Base-by-base conservation (phyloP, 108 stramenopile genomes). In the Nitzschia sp. region DNA sequence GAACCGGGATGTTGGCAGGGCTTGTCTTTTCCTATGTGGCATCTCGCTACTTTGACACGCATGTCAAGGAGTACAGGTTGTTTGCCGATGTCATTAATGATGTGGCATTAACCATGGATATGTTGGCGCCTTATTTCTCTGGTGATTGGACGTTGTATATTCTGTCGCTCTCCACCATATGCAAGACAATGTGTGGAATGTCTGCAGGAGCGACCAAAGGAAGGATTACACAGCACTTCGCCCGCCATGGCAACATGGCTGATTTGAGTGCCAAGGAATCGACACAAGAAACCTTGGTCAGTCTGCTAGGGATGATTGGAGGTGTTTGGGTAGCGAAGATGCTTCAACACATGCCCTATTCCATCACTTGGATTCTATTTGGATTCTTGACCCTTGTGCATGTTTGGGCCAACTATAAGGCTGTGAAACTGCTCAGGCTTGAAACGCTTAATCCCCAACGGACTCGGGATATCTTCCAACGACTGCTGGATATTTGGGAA, bases 71-170 rank as follows among this genome's bases (percentile, higher is more conserved):
- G 77, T 98, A 93, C 76, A 78, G 97, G 57, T 80, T 98, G 21
- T 89, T 96, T 74, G 97, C 97, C 14, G 97, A 98, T 83, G 76
- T 97, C 40, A 81, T 92, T 51, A 96, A 96, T 71, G 90, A 97
- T 72, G 72, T 94, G 21, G 96, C 89, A 9, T 76, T 98, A 38
- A 85, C 92, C 25, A 57, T 96, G 9, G 95, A 98, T 66, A 89
- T 98, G 80, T 43, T 90, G n/a, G 76, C 92, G 34, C 91, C 94
- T 10, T 67, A 78, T 44, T 42, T 76, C 5, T 41, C 65, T 8
- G 7, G 46, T 25, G 44, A 70, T 25, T 61, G 48, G 68, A 57
- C 48, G 53, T 22, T 86, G 39, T 51, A 34, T 57, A 43, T 95
- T 69, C 57, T 87, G 20, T 57, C 75, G 3, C 39, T 93, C 5